These are phyloP conservation scores for Rhodotorula taiwanensis DNA, from an alignment of 768 basidiomycete genomes.

Conservation along the genomic window DNA sequence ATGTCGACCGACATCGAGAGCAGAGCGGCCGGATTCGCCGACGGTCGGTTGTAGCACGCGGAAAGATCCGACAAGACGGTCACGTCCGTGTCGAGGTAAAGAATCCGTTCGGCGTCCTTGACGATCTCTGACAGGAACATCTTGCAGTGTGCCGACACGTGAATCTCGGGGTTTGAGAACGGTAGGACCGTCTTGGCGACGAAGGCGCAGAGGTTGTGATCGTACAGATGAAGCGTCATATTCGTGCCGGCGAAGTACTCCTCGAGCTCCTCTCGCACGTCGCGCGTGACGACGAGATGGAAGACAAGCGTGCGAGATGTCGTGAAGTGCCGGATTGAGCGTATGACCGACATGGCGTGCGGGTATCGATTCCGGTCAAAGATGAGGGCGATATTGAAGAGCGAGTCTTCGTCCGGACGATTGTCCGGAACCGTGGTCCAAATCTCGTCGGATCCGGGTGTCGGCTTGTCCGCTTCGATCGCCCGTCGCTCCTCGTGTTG, in stretches of 20 bases:
- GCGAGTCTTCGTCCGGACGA: slow-evolving; percentile 8
- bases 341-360: slow-evolving; percentile 34
- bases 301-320: slow-evolving; percentile 23
- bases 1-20: slow-evolving; percentile 36
- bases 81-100: slow-evolving; percentile 37
- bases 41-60: slow-evolving; percentile 19
- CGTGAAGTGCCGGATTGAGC: slow-evolving; percentile 25
- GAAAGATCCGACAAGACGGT: slow-evolving; percentile 28
- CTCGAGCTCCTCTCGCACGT: slow-evolving; percentile 17
- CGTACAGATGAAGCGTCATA: slow-evolving; percentile 24
- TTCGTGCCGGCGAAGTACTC: slow-evolving; percentile 10
- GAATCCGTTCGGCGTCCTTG: slow-evolving; percentile 25
- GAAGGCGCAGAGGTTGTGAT: slow-evolving; percentile 24
- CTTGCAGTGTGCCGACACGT: slow-evolving; percentile 36
- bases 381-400: slow-evolving; percentile 36
- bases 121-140: slow-evolving; percentile 36
- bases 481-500: slow-evolving; percentile 3
- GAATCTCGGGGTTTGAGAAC: slow-evolving; percentile 33
- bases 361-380: slow-evolving; percentile 33
- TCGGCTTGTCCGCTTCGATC: background rate
- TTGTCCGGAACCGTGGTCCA: slow-evolving; percentile 1
- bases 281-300: slow-evolving; percentile 29
- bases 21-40: slow-evolving; percentile 6
- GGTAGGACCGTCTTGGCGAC: slow-evolving; percentile 15
- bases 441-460: background rate